phyloP scores from a whole-genome alignment of 2,329 filamentous ascomycete genomes.

The Verticillium tricorpus region DNA sequence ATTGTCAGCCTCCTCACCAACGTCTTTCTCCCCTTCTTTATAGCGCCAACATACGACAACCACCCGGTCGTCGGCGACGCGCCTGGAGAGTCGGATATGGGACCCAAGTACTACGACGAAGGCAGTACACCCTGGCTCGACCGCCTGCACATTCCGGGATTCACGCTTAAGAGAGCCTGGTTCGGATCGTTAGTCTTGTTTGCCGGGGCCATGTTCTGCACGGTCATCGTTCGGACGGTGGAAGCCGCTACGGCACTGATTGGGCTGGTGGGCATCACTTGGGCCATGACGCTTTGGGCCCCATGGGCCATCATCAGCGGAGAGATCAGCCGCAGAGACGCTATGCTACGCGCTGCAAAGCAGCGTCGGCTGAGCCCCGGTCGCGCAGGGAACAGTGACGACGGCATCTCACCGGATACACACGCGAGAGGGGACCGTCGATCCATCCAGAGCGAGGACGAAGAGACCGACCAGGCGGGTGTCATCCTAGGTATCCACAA shows the following conservation, averaged over 20 bases:
- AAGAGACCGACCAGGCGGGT: conserved; percentile 71
- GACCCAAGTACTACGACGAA: conserved; percentile 25
- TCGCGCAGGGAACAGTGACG: neutral
- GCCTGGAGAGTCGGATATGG: conserved; percentile 24
- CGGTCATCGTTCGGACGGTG: conserved; percentile 71
- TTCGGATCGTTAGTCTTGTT: conserved; percentile 82
- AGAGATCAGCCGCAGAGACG: conserved; percentile 81
- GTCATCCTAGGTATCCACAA: conserved; percentile 95
- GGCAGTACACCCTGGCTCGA: conserved; percentile 44
- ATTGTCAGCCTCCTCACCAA: conserved; percentile 79
- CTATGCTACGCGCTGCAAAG: conserved; percentile 38
- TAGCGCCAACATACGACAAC: conserved; percentile 71
- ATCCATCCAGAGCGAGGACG: conserved; percentile 33
- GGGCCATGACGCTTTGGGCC: conserved; percentile 91
- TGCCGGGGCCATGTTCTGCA: conserved; percentile 73
- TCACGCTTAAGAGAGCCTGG: conserved; percentile 88
- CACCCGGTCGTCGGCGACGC: conserved; percentile 25
- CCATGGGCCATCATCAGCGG: conserved; percentile 93
- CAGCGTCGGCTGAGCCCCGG: conserved; percentile 13
- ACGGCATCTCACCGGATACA: neutral
- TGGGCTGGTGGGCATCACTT: conserved; percentile 79
- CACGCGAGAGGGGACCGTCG: neutral
- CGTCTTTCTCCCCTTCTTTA: conserved; percentile 78
- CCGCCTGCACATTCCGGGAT: conserved; percentile 68
- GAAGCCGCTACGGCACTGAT: conserved; percentile 71